Percentiles rank a stretch among this genome's conserved stretches.
Conservation (phyloP, 2,329 filamentous ascomycete species). For the Arthrinium phaeospermum region DNA sequence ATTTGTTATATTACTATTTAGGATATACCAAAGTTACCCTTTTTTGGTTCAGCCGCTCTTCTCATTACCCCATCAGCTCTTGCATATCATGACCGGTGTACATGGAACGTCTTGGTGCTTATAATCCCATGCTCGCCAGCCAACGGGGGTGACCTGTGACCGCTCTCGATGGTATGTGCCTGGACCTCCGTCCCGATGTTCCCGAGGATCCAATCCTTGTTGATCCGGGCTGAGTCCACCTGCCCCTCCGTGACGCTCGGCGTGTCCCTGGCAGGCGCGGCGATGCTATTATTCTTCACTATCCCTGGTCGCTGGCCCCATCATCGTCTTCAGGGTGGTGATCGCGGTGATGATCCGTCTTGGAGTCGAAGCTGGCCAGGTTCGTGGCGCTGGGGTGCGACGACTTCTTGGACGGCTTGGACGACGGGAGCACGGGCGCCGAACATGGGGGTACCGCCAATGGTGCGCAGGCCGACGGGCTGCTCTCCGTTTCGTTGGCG, state of each 20-base stretch:
- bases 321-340: neutral
- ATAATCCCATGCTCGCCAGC: neutral
- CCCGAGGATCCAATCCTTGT: neutral
- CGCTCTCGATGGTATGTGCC: neutral
- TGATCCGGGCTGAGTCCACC: neutral
- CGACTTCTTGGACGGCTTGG: neutral
- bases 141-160: neutral
- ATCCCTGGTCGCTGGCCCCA: neutral
- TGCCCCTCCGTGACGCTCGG: neutral
- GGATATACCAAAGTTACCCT: neutral
- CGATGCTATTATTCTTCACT: neutral
- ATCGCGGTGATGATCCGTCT: neutral
- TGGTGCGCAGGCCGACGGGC: neutral
- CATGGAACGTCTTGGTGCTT: neutral
- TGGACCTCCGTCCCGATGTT: neutral
- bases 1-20: neutral
- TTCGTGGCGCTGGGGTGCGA: neutral
- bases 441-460: conserved; percentile 1
- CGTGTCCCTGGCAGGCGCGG: too few species aligned
- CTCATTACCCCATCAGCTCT: too few species aligned
- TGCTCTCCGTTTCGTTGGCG: neutral
- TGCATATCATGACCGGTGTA: neutral
- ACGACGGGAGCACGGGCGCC: neutral
- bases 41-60: neutral
- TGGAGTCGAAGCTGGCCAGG: neutral